Evolutionary conservation across 306 rosid genomes (phyloP).

Genomic region (Pachyrhizus erosus): DNA sequence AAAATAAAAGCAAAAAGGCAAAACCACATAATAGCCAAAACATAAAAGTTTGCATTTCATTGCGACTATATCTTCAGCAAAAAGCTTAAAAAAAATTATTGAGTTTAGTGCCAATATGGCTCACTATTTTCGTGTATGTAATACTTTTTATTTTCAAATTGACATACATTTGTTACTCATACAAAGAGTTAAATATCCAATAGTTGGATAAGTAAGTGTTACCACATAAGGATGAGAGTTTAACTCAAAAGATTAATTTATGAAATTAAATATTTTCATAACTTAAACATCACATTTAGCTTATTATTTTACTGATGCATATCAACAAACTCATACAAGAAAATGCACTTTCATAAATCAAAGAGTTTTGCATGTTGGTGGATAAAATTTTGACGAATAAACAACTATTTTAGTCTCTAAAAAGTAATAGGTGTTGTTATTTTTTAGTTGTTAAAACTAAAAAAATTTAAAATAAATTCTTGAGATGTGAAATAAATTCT

Average conservation of each 20-base stretch:
- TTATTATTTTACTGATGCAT: no score
- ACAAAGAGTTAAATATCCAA: no score
- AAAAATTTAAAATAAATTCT: no score
- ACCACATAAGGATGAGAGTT: background rate
- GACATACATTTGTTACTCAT: background rate
- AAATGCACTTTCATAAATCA: no score
- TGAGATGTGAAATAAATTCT: no score
- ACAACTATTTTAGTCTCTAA: no score
- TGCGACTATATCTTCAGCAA: background rate
- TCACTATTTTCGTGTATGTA: background rate
- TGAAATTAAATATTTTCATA: background rate
- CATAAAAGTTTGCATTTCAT: background rate
- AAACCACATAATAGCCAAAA: background rate
- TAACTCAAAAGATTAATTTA: no score
- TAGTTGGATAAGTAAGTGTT: background rate
- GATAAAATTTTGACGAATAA: no score
- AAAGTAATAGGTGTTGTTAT: no score
- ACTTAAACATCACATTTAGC: background rate
- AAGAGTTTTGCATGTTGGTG: no score
- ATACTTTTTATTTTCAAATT: background rate
- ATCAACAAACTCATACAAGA: no score
- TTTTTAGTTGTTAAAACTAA: no score
- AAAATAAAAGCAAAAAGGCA: background rate
- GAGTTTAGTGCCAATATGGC: background rate
- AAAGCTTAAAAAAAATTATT: background rate